Conservation (phyloP, 2,329 filamentous ascomycete species). For the Knufia petricola region DNA sequence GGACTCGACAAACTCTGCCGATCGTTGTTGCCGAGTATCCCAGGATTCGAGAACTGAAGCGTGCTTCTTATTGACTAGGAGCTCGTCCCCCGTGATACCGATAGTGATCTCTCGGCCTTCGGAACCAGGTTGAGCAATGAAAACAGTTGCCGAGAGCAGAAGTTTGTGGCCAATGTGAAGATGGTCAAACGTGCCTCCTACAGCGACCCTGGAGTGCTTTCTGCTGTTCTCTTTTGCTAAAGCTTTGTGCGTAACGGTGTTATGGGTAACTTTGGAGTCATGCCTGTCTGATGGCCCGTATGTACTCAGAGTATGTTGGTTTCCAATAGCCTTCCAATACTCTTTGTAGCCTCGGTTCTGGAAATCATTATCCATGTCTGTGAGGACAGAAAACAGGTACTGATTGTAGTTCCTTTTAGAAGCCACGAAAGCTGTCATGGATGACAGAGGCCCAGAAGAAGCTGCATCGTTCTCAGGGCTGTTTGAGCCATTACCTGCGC, state of each 20-base stretch:
- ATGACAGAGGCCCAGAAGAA: background rate
- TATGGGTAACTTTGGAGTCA: background rate
- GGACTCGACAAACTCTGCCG: slow-evolving; percentile 59
- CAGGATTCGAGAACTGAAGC: slow-evolving; percentile 72
- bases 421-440: background rate
- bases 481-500: background rate
- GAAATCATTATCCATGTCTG: slow-evolving; percentile 3
- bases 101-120: slow-evolving; percentile 52
- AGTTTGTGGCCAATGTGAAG: slow-evolving; percentile 92
- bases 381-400: background rate
- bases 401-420: background rate
- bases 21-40: slow-evolving; percentile 59
- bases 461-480: background rate
- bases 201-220: slow-evolving; percentile 55
- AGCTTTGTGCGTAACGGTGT: background rate
- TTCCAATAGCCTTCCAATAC: background rate
- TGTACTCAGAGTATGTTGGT: background rate
- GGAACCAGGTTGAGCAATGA: slow-evolving; percentile 50
- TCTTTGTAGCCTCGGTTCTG: background rate
- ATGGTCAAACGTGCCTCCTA: slow-evolving; percentile 95
- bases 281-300: background rate
- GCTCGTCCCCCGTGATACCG: slow-evolving; percentile 78
- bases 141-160: slow-evolving; percentile 76
- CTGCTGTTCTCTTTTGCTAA: slow-evolving; percentile 20
- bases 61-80: slow-evolving; percentile 83